Conservation (phyloP, 176 grass and related monocot species). For the Carex pumila region DNA sequence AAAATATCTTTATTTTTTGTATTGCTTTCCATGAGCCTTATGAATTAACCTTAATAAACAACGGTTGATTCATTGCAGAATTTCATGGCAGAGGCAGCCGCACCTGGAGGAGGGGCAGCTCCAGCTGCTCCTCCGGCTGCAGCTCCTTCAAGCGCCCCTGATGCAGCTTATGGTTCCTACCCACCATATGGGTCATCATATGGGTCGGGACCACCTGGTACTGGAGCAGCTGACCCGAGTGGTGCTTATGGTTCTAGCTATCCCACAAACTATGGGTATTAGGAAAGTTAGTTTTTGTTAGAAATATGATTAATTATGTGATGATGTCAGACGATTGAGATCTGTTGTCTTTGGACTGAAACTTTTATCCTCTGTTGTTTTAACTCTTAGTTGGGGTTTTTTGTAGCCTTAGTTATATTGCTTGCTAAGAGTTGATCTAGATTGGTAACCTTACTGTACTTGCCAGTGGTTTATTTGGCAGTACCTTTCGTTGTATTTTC, state of each 20-base stretch:
- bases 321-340: slow-evolving; percentile 24
- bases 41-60: not conserved
- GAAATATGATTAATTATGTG: slow-evolving; percentile 4
- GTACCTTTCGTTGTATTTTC: not conserved
- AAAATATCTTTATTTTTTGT: not conserved
- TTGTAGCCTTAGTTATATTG: not conserved
- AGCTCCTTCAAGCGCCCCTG: slow-evolving; percentile 26
- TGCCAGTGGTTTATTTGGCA: not conserved
- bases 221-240: slow-evolving; percentile 16
- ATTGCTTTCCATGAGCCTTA: not conserved
- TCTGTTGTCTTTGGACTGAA: slow-evolving; percentile 5
- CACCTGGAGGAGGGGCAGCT: slow-evolving; percentile 35
- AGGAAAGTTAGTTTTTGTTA: not conserved
- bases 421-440: not conserved
- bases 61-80: slow-evolving; percentile 43
- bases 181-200: slow-evolving; percentile 47
- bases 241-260: slow-evolving; percentile 31
- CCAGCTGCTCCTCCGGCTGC: slow-evolving; percentile 29
- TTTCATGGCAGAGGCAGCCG: slow-evolving; percentile 86
- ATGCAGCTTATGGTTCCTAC: slow-evolving; percentile 59
- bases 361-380: not conserved
- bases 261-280: slow-evolving; percentile 61
- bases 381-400: not conserved
- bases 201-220: slow-evolving; percentile 21
- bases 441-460: not conserved